phyloP scores from a whole-genome alignment of 768 basidiomycete genomes.

The Phaeotremella skinneri region DNA sequence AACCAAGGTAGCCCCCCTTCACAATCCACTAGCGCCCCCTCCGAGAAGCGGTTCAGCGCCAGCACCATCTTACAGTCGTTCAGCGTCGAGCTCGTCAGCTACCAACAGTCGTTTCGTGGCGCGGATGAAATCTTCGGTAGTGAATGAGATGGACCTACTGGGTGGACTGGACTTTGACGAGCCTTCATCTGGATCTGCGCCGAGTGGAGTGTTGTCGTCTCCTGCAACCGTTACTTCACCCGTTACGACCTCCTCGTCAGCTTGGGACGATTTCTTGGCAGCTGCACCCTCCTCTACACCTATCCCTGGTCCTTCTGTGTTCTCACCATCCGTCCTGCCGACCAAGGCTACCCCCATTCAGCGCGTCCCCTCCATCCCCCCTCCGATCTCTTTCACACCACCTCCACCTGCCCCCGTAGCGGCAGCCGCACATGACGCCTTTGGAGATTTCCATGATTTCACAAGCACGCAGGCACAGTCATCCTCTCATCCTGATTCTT shows the following conservation, averaged over 20 bases:
- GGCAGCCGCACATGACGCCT: conserved; percentile 12
- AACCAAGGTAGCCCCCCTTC: conserved; percentile 28
- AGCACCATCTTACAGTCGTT: conserved; percentile 2
- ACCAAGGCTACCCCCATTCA: conserved; percentile 3
- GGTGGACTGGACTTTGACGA: conserved; percentile 38
- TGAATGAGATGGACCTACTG: conserved; percentile 41
- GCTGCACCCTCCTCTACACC: conserved; percentile 3
- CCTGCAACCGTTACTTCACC: conserved; percentile 3
- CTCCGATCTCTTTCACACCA: conserved; percentile 21
- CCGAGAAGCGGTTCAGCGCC: conserved; percentile 19
- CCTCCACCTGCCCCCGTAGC: conserved; percentile 22
- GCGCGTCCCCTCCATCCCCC: conserved; percentile 10
- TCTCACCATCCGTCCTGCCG: conserved; percentile 26
- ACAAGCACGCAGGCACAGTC: conserved; percentile 33
- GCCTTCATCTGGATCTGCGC: not conserved
- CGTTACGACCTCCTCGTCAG: conserved; percentile 9
- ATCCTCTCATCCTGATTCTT: conserved; percentile 11
- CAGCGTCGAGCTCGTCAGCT: conserved; percentile 1
- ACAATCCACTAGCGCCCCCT: conserved; percentile 43
- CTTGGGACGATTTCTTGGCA: conserved; percentile 28
- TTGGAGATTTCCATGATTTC: conserved; percentile 51
- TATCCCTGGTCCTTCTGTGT: conserved; percentile 9
- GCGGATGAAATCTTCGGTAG: conserved; percentile 16
- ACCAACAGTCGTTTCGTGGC: conserved; percentile 26
- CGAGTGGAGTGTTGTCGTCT: not conserved